phyloP scores from a whole-genome alignment of 139 green algal genomes.

The Parachlorella kessleri region DNA sequence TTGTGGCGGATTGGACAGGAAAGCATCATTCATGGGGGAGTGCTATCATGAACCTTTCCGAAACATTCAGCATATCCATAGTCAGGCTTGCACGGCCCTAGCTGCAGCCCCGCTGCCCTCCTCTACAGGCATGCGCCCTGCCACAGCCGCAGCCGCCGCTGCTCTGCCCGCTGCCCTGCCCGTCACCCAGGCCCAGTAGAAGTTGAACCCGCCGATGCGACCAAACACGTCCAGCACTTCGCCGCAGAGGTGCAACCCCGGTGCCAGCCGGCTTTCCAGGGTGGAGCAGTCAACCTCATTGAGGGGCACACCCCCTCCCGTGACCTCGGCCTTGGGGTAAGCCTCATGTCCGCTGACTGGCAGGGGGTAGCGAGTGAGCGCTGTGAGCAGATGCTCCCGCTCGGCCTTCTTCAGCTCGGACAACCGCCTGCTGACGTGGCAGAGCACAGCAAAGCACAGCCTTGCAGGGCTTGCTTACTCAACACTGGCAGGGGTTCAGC shows the following conservation, averaged over 20 bases:
- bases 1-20: too few relatives aligned
- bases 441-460: neutral
- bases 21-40: too few relatives aligned
- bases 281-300: conserved; percentile 67
- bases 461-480: too few relatives aligned
- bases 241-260: conserved; percentile 78
- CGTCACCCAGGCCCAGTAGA: conserved; percentile 87
- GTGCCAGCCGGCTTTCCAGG: conserved; percentile 69
- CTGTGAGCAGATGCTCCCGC: conserved; percentile 53
- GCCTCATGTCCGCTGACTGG: conserved; percentile 62
- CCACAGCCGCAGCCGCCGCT: conserved; percentile 29
- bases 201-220: conserved; percentile 96
- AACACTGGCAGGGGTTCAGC: too few relatives aligned
- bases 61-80: too few relatives aligned
- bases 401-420: conserved; percentile 56
- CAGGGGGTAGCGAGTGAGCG: conserved; percentile 66
- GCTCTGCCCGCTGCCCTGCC: conserved; percentile 73
- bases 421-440: conserved; percentile 18
- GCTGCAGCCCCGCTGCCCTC: too few relatives aligned
- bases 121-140: too few relatives aligned
- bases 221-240: conserved; percentile 90
- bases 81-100: too few relatives aligned
- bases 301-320: conserved; percentile 83
- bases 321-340: conserved; percentile 81
- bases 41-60: too few relatives aligned